Base-by-base conservation (phyloP, 371 early-diverging fungal genomes). In the Thermomucor indicae-seudaticae region DNA sequence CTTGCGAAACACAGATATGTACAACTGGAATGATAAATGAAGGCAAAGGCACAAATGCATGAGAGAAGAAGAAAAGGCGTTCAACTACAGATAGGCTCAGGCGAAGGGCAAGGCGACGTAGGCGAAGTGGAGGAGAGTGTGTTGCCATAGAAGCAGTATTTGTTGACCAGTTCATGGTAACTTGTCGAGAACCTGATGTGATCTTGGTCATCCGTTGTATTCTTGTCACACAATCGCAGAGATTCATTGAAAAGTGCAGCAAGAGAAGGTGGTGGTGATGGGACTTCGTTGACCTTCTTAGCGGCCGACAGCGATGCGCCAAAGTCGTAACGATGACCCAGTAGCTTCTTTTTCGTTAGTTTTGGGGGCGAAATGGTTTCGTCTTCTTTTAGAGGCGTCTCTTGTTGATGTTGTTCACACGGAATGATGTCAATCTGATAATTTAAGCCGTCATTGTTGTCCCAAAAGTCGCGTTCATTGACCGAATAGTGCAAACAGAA, bases 371-470 rank as follows among this genome's bases (percentile, higher is more conserved):
- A 23, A 23, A 42, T 42, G 42, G 20, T 16, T 11, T 10, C 10
- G 37, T 5, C 11, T 37, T 37, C 5, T 37, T 37, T 8, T n/a
- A 19, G 44, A 44, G 24, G 42, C 16, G 22, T 16, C 37, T 37
- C 16, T 37, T 37, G 37, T 10, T 32, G 32, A 10, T 32, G 32
- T 32, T 32, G 32, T 32, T 32, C n/a, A 30, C 17, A 29, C 42
- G 24, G 51, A n/a, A 50, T 50, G 16, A 54, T 27, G 27, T 74
- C 61, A 30, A 82, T 50, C 49, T 80, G 75, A 66, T 89, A 89
- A 64, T 90, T 88, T 41, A 60, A 55, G 10, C 88, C 87, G 30
- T 61, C 62, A 67, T 91, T 89, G 65, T 88, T 91, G 67, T 92
- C 93, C 93, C 93, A 92, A 55, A 70, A 77, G 53, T 85, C 85